Evolutionary conservation across 192 early-diverging fungal genomes (phyloP).

Genomic region (Backusella parvicylindrica): DNA sequence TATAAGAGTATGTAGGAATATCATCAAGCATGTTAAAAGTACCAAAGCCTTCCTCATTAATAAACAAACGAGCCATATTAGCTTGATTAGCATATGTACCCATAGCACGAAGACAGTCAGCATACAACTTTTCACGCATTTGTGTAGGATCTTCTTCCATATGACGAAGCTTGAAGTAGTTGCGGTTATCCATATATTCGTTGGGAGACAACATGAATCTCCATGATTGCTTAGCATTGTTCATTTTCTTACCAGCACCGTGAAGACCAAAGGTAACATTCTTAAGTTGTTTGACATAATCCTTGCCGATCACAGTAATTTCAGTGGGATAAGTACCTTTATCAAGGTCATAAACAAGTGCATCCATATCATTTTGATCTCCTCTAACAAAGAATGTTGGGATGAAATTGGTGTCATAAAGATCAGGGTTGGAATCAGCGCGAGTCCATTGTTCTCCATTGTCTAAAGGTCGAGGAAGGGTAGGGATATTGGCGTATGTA

Average conservation of each 20-base stretch:
- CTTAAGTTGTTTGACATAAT: constrained; percentile 34
- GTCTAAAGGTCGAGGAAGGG: constrained; percentile 34
- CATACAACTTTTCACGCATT: constrained; percentile 49
- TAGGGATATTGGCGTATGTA: constrained; percentile 44
- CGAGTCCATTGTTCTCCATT: constrained; percentile 26
- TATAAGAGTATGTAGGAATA: constrained; percentile 37
- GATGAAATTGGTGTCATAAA: constrained; percentile 46
- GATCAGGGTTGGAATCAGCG: not conserved
- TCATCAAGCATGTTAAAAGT: constrained; percentile 51
- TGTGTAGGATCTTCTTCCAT: constrained; percentile 53
- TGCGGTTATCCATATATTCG: constrained; percentile 26
- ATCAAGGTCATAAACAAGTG: constrained; percentile 22
- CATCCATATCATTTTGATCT: constrained; percentile 17
- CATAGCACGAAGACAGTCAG: constrained; percentile 41
- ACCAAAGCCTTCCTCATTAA: constrained; percentile 40
- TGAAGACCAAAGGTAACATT: constrained; percentile 36
- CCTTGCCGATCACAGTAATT: constrained; percentile 35
- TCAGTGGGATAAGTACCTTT: constrained; percentile 12
- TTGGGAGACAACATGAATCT: constrained; percentile 27
- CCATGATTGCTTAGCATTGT: constrained; percentile 52
- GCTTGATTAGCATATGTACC: constrained; percentile 43
- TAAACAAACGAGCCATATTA: constrained; percentile 43
- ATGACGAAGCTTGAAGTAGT: constrained; percentile 45
- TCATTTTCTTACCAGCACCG: constrained; percentile 39
- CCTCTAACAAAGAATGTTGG: constrained; percentile 41